Evolutionary conservation across 208 protist genomes (phyloP), one percentile per base, ranked within the genome.

Genomic region (Crithidia mellificae): DNA sequence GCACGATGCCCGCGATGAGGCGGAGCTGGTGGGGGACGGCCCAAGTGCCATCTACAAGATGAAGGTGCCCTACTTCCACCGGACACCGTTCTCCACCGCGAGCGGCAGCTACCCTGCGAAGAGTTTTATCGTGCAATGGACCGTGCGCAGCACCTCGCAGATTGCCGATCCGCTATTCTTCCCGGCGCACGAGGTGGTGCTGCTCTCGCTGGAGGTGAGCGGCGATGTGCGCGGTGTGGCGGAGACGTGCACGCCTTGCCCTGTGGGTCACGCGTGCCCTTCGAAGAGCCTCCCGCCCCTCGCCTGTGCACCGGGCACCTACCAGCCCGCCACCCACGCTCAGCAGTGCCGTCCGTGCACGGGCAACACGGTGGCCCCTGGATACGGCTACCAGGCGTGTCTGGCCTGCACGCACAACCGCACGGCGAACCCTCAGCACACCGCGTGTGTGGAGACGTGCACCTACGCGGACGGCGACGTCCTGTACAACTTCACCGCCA

Each of bases 191-290:
- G 34, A 34, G 0, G 24, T 67, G 11, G 46, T 69, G 0, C 24
- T 68, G 8, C 54, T 51, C 22, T 36, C 34, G 29, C 36, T 75
- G 17, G 50, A 51, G n/a, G 61, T 75, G 49, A 50, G 20, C 25
- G 70, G 70, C 29, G 70, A 75, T 43, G 1, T 49, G 0, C 19
- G 25, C 0, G 70, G 70, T 24, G 70, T 57, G 2, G 62, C 43
- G 5, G 15, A 24, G 15, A 17, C 0, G 20, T 75, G 70, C 24
- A 36, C 58, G 19, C 36, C 41, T 14, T 75, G 70, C 62, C 70
- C 39, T 6, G 20, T 54, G 22, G 70, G 62, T 6, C 55, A 38
- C 20, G 38, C 39, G 11, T 75, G 70, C 29, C 12, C 49, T 2
- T 19, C 44, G 17, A 5, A 24, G 6, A 22, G 39, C 0, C 30